phyloP scores from a whole-genome alignment of 768 basidiomycete species.

The Sporobolomyces pararoseus region DNA sequence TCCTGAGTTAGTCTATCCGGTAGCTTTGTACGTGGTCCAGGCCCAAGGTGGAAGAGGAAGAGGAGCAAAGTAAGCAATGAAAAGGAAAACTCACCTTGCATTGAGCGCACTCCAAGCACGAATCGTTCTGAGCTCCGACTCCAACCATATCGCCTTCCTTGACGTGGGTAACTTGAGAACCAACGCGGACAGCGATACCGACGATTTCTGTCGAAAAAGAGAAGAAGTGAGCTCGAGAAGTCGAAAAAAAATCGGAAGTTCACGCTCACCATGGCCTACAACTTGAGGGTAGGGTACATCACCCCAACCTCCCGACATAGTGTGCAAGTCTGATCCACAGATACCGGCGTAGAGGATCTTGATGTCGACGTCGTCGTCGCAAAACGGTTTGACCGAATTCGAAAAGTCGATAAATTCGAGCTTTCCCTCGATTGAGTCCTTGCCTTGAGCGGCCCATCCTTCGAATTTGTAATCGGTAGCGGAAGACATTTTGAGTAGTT shows the following conservation, averaged over 20 bases:
- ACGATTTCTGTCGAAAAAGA: conserved; percentile 42
- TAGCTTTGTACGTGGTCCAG: too few species aligned
- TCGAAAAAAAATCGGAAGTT: too few species aligned
- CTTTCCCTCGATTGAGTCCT: conserved; percentile 33
- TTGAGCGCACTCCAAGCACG: conserved; percentile 50
- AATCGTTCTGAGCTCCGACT: conserved; percentile 55
- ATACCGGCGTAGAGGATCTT: conserved; percentile 11
- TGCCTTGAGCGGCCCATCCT: conserved; percentile 27
- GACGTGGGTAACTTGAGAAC: conserved; percentile 57
- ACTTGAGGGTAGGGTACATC: conserved; percentile 18
- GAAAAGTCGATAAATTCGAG: conserved; percentile 1
- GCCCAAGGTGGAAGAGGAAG: too few species aligned
- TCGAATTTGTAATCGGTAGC: conserved; percentile 17
- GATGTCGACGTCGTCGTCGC: conserved; percentile 59
- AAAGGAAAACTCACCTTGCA: too few species aligned
- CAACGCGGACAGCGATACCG: conserved; percentile 58
- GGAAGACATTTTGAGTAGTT: conserved; percentile 5
- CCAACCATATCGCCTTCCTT: conserved; percentile 62
- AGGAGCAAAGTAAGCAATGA: too few species aligned
- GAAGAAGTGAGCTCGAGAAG: too few species aligned
- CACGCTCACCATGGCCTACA: too few species aligned
- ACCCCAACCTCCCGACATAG: conserved; percentile 50
- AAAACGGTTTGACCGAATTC: conserved; percentile 53
- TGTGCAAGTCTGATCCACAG: conserved; percentile 47
- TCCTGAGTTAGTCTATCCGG: too few species aligned